A percentile compares a stretch with the other conserved stretches of the same genome.
Conservation (phyloP, 192 early-diverging fungal species). For the Coemansia sp. region DNA sequence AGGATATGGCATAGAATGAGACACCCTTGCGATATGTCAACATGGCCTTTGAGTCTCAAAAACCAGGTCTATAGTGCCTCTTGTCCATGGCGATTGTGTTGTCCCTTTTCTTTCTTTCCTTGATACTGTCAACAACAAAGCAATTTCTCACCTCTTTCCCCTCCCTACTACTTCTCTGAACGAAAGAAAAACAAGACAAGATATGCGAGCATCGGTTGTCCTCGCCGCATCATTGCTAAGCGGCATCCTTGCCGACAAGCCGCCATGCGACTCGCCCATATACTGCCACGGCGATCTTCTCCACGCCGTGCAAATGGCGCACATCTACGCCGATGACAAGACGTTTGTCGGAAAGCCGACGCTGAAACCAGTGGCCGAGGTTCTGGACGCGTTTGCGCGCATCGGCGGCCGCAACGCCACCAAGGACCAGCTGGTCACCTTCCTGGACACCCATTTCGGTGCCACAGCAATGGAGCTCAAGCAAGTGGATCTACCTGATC, state of each 20-base stretch:
- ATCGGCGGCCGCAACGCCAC: constrained; percentile 49
- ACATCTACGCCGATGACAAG: constrained; percentile 66
- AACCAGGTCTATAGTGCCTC: no score
- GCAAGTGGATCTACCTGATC: constrained; percentile 31
- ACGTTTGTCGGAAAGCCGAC: constrained; percentile 76
- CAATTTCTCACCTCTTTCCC: no score
- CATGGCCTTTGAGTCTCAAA: no score
- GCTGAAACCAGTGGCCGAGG: constrained; percentile 53
- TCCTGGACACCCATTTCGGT: constrained; percentile 62
- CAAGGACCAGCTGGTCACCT: constrained; percentile 36
- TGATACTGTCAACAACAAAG: no score
- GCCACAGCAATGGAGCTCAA: constrained; percentile 51
- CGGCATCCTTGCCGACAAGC: neutral
- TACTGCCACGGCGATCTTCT: constrained; percentile 69
- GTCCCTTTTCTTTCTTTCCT: no score
- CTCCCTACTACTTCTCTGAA: neutral
- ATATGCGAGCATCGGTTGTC: neutral
- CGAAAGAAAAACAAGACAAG: neutral
- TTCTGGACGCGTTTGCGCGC: constrained; percentile 54
- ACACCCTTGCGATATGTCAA: no score
- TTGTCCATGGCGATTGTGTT: no score
- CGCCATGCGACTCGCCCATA: constrained; percentile 62
- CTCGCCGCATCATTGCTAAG: neutral
- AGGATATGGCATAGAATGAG: no score
- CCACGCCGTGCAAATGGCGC: constrained; percentile 62